phyloP scores from a whole-genome alignment of 805 yeast genomes.

The Sugiyamaella mastotermitis region DNA sequence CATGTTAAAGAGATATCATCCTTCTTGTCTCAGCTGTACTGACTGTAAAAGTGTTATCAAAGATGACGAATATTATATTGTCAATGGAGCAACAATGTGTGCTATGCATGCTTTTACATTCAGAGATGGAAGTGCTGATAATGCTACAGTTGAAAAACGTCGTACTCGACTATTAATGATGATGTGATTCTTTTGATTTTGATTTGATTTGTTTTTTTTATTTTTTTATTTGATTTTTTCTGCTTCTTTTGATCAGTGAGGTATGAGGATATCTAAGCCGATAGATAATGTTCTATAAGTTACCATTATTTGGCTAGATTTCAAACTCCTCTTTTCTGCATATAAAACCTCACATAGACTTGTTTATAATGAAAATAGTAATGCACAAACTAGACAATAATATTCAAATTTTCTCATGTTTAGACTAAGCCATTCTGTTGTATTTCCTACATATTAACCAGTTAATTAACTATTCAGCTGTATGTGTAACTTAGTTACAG shows the following conservation, averaged over 20 bases:
- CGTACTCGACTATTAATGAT: conserved; percentile 28
- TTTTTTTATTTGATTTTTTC: not conserved
- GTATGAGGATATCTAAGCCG: not conserved
- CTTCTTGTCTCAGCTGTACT: conserved; percentile 62
- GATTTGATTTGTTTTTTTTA: conserved; percentile 2
- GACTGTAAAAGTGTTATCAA: conserved; percentile 40
- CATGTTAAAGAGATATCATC: conserved; percentile 65
- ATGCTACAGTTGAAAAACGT: conserved; percentile 22
- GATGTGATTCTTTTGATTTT: conserved; percentile 9
- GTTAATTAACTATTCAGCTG: no score
- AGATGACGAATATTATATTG: conserved; percentile 30
- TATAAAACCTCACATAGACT: no score
- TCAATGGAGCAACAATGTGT: conserved; percentile 30
- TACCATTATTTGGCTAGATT: no score
- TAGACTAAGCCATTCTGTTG: no score
- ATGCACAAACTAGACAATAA: no score
- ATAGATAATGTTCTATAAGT: no score
- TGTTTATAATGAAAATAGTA: no score
- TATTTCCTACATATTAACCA: no score
- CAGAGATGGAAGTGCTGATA: conserved; percentile 11
- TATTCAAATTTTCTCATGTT: no score
- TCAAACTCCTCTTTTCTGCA: no score
- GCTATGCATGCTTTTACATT: conserved; percentile 29
- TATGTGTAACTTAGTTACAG: no score
- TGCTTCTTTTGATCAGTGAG: not conserved